phyloP scores from a whole-genome alignment of 163 green algal species.

The Chlorella variabilis region DNA sequence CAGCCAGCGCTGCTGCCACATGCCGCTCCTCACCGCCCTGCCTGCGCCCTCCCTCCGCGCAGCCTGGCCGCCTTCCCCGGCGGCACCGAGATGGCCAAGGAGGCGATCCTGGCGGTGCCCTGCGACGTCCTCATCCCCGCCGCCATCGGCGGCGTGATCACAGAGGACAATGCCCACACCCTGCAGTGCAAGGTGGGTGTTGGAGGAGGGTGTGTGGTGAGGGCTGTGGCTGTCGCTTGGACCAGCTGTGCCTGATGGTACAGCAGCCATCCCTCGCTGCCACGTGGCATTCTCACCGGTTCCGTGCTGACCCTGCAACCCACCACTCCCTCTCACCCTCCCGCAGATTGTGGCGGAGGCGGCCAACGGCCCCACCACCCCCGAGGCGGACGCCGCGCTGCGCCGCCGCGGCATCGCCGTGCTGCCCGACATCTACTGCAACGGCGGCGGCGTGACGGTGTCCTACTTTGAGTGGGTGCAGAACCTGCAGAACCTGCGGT shows the following conservation, averaged over 20 bases:
- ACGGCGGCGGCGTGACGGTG: constrained; percentile 87
- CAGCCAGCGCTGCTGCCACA: too few relatives aligned
- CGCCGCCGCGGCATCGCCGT: constrained; percentile 81
- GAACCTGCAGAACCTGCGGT: constrained; percentile 96
- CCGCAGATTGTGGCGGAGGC: constrained; percentile 85
- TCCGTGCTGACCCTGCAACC: too few relatives aligned
- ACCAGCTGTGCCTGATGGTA: too few relatives aligned
- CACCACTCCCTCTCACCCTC: too few relatives aligned
- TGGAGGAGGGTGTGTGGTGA: too few relatives aligned
- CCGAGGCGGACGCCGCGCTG: constrained; percentile 81
- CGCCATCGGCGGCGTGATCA: constrained; percentile 90
- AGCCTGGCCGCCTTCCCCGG: constrained; percentile 45
- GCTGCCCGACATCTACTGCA: constrained; percentile 93
- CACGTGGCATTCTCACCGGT: too few relatives aligned
- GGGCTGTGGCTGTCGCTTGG: too few relatives aligned
- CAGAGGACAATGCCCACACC: constrained; percentile 65
- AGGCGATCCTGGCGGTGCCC: constrained; percentile 72
- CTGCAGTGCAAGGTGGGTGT: constrained; percentile 65
- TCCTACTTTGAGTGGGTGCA: constrained; percentile 88
- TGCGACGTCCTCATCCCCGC: constrained; percentile 95
- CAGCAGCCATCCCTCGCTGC: too few relatives aligned
- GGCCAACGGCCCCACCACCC: constrained; percentile 90
- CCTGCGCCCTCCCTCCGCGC: too few relatives aligned
- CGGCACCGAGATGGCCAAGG: constrained; percentile 54
- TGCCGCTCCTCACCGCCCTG: too few relatives aligned